These are phyloP conservation scores for Papiliotrema terrestris DNA, from an alignment of 1,284 basidiomycete genomes.

Conservation along the genomic window DNA sequence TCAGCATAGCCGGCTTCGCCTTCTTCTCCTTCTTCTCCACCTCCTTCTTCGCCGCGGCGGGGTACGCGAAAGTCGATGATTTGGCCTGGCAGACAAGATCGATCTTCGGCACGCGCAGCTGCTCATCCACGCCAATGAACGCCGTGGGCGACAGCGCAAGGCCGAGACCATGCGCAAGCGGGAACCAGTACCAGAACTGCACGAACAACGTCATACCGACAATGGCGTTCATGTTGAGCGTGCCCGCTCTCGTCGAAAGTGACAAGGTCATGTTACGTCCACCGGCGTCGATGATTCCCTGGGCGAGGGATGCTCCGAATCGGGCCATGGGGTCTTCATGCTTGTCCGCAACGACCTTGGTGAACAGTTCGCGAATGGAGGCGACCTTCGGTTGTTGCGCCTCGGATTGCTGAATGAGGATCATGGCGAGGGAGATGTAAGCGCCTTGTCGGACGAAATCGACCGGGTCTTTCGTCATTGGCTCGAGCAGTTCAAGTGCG, in stretches of 20 bases:
- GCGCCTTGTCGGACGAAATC: constrained; percentile 98
- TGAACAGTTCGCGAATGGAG: constrained; percentile 73
- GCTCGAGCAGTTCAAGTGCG: constrained; percentile 89
- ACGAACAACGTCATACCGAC: constrained; percentile 94
- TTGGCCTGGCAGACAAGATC: constrained; percentile 82
- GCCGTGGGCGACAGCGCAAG: constrained; percentile 90
- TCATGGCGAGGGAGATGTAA: constrained; percentile 89
- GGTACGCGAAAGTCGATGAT: constrained; percentile 87
- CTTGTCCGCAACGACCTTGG: constrained; percentile 86
- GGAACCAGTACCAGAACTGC: constrained; percentile 99
- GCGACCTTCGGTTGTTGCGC: constrained; percentile 76
- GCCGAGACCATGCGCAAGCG: constrained; percentile 86
- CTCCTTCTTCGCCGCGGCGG: constrained; percentile 73
- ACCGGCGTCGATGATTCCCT: constrained; percentile 94
- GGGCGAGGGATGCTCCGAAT: constrained; percentile 88
- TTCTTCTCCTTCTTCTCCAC: constrained; percentile 87
- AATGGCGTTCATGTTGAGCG: constrained; percentile 80
- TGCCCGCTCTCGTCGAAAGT: constrained; percentile 84
- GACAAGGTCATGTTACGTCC: constrained; percentile 92
- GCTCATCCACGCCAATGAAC: constrained; percentile 80
- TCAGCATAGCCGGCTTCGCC: constrained; percentile 86
- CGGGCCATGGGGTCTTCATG: constrained; percentile 97
- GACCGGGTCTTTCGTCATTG: constrained; percentile 93
- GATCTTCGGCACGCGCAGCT: constrained; percentile 85
- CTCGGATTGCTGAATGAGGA: constrained; percentile 92